These are phyloP conservation scores for Gossypium herbaceum DNA, from an alignment of 345 rosid genomes.

Conservation along the genomic window DNA sequence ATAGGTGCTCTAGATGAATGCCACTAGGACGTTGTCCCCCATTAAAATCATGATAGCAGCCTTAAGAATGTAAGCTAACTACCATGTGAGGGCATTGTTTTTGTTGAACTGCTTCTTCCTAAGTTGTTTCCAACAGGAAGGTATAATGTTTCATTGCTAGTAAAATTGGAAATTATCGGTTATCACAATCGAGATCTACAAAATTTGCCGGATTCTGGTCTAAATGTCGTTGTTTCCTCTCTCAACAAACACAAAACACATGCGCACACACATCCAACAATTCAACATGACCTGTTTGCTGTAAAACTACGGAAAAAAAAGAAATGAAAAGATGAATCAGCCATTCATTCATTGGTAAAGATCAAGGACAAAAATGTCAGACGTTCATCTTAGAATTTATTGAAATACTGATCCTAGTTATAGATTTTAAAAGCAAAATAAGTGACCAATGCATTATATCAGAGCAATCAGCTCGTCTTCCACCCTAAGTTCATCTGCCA, in stretches of 20 bases:
- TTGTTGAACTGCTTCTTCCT: background rate
- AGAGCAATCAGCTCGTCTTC: background rate
- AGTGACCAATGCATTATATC: background rate
- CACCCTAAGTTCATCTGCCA: constrained; percentile 3
- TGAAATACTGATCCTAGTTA: background rate
- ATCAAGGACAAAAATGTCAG: background rate
- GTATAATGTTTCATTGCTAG: background rate
- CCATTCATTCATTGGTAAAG: background rate
- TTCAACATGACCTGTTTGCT: too few species aligned
- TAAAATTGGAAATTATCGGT: background rate
- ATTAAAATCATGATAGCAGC: background rate
- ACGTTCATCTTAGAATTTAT: background rate
- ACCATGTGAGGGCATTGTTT: background rate
- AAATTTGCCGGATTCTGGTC: background rate
- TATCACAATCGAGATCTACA: too few species aligned
- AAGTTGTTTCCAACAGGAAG: background rate
- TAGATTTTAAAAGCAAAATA: constrained; percentile 1
- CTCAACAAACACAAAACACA: background rate
- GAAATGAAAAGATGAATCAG: too few species aligned
- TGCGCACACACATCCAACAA: background rate
- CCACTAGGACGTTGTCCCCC: background rate
- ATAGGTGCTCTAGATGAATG: background rate
- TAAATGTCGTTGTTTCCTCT: background rate
- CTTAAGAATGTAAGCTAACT: background rate
- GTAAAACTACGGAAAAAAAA: too few species aligned